These are phyloP conservation scores for Trichosporon faecale DNA, from an alignment of 1,284 basidiomycete genomes.

Conservation along the genomic window DNA sequence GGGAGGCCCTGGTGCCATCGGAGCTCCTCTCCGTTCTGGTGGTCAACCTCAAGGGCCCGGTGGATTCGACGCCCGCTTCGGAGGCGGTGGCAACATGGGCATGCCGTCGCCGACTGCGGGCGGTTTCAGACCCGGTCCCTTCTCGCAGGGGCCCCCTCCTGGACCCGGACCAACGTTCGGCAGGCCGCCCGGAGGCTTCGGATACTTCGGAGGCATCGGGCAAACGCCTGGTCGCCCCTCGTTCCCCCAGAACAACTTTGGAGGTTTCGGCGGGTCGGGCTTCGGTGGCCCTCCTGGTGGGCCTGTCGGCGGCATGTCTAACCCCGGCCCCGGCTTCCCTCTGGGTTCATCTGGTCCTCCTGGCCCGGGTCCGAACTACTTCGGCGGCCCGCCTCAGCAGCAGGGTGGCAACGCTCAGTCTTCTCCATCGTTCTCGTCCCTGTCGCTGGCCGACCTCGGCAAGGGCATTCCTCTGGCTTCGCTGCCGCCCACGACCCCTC, in stretches of 20 bases:
- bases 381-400: conserved; percentile 7
- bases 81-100: conserved; percentile 11
- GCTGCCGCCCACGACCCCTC: conserved; percentile 76
- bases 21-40: conserved; percentile 19
- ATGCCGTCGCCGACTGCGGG: conserved; percentile 9
- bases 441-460: conserved; percentile 67
- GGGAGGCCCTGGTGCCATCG: conserved; percentile 24
- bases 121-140: conserved; percentile 19
- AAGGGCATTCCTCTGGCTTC: conserved; percentile 81
- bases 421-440: conserved; percentile 43
- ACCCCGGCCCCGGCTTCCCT: conserved; percentile 2
- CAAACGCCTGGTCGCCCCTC: conserved; percentile 21
- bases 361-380: conserved; percentile 13
- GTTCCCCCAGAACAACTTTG: conserved; percentile 24
- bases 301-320: not conserved
- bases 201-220: conserved; percentile 27
- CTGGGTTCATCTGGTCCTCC: not conserved
- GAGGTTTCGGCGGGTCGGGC: conserved; percentile 20
- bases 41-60: conserved; percentile 3
- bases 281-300: conserved; percentile 13
- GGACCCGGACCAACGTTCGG: conserved; percentile 27
- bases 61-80: conserved; percentile 9
- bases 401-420: conserved; percentile 28
- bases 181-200: conserved; percentile 25
- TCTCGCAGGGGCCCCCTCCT: conserved; percentile 18